Conservation (phyloP, 345 rosid genomes). For the Salix viminalis region DNA sequence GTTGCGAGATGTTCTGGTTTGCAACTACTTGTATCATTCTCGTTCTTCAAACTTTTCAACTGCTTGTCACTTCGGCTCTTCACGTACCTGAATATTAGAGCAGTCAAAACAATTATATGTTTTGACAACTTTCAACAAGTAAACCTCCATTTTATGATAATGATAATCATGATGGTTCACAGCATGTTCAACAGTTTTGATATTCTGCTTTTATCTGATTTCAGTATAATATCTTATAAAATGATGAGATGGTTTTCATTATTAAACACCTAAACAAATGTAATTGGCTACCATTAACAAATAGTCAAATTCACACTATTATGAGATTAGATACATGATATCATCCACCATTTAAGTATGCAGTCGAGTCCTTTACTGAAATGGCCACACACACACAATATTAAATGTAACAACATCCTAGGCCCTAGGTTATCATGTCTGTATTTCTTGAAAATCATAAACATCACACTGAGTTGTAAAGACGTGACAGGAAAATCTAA, state of each 20-base stretch:
- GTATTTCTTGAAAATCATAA: background rate
- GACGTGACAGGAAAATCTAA: background rate
- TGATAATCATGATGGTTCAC: background rate
- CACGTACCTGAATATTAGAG: slow-evolving; percentile 62
- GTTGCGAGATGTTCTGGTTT: slow-evolving; percentile 55
- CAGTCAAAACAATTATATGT: background rate
- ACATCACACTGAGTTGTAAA: too few species aligned
- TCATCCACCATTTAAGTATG: background rate
- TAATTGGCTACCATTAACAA: background rate
- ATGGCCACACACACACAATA: too few species aligned
- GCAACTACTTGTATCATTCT: slow-evolving; percentile 42
- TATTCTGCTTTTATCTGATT: background rate
- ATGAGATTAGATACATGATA: background rate
- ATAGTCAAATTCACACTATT: background rate
- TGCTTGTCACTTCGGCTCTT: slow-evolving; percentile 88
- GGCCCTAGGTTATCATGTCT: background rate
- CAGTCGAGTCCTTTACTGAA: background rate
- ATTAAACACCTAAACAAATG: background rate
- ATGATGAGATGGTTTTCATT: background rate
- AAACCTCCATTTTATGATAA: background rate
- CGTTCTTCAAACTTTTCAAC: slow-evolving; percentile 37
- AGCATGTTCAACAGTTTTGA: background rate
- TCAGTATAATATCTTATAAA: background rate
- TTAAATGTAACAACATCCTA: background rate
- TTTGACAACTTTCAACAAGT: background rate